Evolutionary conservation across 495 filamentous ascomycete genomes (phyloP).

Genomic region (Apiosordaria backusii): DNA sequence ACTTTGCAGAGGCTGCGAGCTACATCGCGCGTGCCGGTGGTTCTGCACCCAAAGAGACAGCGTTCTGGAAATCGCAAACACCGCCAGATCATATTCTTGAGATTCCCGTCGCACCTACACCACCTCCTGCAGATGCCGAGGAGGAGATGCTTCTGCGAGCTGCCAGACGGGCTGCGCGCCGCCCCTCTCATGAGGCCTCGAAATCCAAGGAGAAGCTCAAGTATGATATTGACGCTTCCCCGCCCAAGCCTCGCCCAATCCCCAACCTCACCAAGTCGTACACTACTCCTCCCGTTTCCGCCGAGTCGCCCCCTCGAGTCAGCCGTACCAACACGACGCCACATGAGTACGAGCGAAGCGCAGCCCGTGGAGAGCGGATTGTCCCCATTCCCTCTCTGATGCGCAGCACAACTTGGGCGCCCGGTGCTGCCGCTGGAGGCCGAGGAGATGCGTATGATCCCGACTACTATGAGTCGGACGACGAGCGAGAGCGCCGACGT

Average conservation of each 20-base stretch:
- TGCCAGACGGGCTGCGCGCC: conserved; percentile 33
- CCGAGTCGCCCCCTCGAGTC: conserved; percentile 32
- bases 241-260: conserved; percentile 24
- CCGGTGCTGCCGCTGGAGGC: conserved; percentile 8
- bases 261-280: conserved; percentile 35
- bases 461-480: conserved; percentile 29
- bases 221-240: conserved; percentile 28
- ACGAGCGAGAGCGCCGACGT: conserved; percentile 25
- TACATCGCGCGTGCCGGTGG: conserved; percentile 25
- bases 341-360: conserved; percentile 12
- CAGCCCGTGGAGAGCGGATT: neutral
- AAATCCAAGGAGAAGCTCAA: conserved; percentile 36
- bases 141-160: conserved; percentile 27
- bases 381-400: conserved; percentile 16
- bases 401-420: conserved; percentile 26
- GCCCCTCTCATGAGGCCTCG: conserved; percentile 41
- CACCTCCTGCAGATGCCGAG: conserved; percentile 33
- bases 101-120: conserved; percentile 33
- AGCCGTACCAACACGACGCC: conserved; percentile 28
- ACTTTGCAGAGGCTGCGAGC: conserved; percentile 18
- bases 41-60: neutral
- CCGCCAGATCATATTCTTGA: conserved; percentile 22
- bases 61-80: conserved; percentile 30
- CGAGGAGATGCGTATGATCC: conserved; percentile 13
- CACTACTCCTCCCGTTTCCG: conserved; percentile 12